Conservation (phyloP, 805 yeast genomes). For the Candida awuae region DNA sequence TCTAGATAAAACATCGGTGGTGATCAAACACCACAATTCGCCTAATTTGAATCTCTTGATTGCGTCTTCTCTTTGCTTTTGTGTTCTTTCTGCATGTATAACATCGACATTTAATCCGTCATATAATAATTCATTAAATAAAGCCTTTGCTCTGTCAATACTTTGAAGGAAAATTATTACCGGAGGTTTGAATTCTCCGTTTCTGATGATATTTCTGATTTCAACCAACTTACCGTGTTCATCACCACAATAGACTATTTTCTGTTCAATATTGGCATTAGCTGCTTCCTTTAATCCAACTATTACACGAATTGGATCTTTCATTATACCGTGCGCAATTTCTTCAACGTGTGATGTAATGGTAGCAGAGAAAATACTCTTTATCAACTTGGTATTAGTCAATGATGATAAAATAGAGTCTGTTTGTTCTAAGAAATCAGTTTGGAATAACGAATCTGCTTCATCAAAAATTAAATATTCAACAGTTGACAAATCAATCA, state of each 20-base stretch:
- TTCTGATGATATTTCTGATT: conserved; percentile 75
- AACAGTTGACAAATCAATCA: conserved; percentile 55
- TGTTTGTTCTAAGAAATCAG: conserved; percentile 81
- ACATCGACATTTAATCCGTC: conserved; percentile 92
- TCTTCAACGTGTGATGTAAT: conserved; percentile 91
- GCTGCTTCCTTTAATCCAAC: conserved; percentile 96
- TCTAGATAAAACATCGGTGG: conserved; percentile 93
- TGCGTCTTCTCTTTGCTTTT: conserved; percentile 74
- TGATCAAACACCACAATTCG: conserved; percentile 90
- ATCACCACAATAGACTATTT: conserved; percentile 76
- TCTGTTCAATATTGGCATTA: conserved; percentile 71
- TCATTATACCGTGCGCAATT: conserved; percentile 77
- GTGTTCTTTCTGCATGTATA: conserved; percentile 91
- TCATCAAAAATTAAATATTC: conserved; percentile 83
- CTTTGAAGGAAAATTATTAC: conserved; percentile 87
- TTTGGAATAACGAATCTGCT: conserved; percentile 88
- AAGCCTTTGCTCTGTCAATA: conserved; percentile 87
- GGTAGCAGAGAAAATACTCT: conserved; percentile 90
- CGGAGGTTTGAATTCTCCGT: conserved; percentile 87
- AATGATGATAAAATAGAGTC: conserved; percentile 70
- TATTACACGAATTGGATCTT: conserved; percentile 74
- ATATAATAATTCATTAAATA: conserved; percentile 85
- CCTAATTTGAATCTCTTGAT: conserved; percentile 83
- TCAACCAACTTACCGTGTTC: conserved; percentile 95
- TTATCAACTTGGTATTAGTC: conserved; percentile 43